Conservation (phyloP, 2,329 filamentous ascomycete genomes). For the Clonostachys rosea region DNA sequence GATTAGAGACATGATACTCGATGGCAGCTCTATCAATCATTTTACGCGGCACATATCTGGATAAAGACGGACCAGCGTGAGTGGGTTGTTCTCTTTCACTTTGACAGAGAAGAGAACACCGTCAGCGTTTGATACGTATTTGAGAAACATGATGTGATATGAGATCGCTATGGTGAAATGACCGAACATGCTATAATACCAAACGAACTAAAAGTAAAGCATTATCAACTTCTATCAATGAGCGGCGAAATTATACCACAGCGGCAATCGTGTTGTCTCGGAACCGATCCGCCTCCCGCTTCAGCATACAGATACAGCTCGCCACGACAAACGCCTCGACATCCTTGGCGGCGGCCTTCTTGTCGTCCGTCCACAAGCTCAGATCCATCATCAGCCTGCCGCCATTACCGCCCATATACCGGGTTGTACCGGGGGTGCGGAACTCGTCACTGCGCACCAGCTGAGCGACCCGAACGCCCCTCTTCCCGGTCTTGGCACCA, state of each 20-base stretch:
- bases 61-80: too few relatives aligned
- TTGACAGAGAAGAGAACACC: too few relatives aligned
- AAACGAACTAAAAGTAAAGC: too few relatives aligned
- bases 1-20: too few relatives aligned
- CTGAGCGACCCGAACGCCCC: conserved; percentile 7
- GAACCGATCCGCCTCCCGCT: conserved; percentile 13
- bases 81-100: too few relatives aligned
- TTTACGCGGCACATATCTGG: too few relatives aligned
- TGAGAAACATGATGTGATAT: too few relatives aligned
- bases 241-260: conserved; percentile 1
- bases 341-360: conserved; percentile 1
- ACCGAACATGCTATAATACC: too few relatives aligned
- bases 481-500: conserved; percentile 3
- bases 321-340: conserved; percentile 13
- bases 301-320: conserved; percentile 12
- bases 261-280: conserved; percentile 9
- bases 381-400: conserved; percentile 13
- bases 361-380: conserved; percentile 7
- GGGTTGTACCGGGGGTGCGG: conserved; percentile 8
- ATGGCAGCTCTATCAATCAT: too few relatives aligned
- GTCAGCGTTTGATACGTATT: too few relatives aligned
- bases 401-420: conserved; percentile 12
- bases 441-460: conserved; percentile 11
- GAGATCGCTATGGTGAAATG: too few relatives aligned
- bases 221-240: too few relatives aligned